These are phyloP conservation scores for Arthrocladium fulminans DNA, from an alignment of 2,329 filamentous ascomycete genomes.

Conservation along the genomic window DNA sequence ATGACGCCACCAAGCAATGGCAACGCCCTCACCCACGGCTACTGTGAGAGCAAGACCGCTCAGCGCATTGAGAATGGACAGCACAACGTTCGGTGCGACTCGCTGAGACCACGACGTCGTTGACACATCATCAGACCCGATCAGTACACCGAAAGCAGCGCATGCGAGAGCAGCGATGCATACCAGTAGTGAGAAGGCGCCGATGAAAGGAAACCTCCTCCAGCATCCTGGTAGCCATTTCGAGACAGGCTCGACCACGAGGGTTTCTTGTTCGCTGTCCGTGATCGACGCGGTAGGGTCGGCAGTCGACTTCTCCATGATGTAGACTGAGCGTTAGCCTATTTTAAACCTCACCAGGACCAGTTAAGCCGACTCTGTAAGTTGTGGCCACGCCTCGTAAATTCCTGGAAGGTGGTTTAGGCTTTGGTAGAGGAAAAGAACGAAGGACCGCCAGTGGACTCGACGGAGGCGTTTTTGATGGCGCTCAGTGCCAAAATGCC, in stretches of 20 bases:
- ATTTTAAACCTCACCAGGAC: too few relatives aligned
- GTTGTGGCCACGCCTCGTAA: too few relatives aligned
- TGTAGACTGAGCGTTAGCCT: too few relatives aligned
- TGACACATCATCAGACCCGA: conserved; percentile 7
- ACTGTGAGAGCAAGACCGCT: conserved; percentile 9
- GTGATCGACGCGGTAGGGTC: neutral
- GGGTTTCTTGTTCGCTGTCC: conserved; percentile 1
- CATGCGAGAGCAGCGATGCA: conserved; percentile 1
- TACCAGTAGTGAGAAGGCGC: conserved; percentile 1
- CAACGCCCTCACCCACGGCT: conserved; percentile 9
- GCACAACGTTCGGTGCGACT: conserved; percentile 8
- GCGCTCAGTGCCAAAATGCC: too few relatives aligned
- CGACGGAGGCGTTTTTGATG: too few relatives aligned
- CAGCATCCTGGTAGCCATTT: conserved; percentile 9
- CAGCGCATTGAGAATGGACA: conserved; percentile 7
- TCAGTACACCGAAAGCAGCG: conserved; percentile 3
- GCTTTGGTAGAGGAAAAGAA: too few relatives aligned
- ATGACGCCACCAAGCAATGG: conserved; percentile 14
- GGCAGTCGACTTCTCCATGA: conserved; percentile 4
- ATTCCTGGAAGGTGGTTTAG: too few relatives aligned
- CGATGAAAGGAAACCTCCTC: conserved; percentile 8
- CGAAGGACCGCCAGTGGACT: too few relatives aligned
- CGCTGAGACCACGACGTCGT: conserved; percentile 7
- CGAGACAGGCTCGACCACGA: conserved; percentile 2
- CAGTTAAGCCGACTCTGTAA: too few relatives aligned